Evolutionary conservation across 108 stramenopile species (phyloP).

Genomic region (Heterococcus sp.): DNA sequence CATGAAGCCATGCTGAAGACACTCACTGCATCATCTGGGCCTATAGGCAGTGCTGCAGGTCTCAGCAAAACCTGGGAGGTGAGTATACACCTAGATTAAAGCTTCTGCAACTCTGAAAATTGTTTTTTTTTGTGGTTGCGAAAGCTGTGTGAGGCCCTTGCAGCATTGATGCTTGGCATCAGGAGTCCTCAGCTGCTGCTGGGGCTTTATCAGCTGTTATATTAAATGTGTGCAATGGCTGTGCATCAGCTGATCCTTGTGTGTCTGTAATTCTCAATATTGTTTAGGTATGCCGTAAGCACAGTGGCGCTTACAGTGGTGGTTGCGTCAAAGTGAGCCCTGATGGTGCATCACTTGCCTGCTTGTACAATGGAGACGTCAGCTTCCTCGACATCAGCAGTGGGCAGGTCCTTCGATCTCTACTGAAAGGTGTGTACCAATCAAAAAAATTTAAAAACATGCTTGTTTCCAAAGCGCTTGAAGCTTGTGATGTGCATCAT

Average conservation of each 20-base stretch:
- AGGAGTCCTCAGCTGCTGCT: neutral
- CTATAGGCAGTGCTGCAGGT: neutral
- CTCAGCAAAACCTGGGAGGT: neutral
- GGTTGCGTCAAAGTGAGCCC: constrained; percentile 35
- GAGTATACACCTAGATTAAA: neutral
- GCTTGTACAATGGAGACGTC: constrained; percentile 30
- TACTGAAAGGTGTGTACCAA: neutral
- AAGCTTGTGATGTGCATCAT: neutral
- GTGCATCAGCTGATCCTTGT: neutral
- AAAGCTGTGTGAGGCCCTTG: too few species aligned
- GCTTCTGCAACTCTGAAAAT: neutral
- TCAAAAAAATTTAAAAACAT: neutral
- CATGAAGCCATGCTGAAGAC: too few species aligned
- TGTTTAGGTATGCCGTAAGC: neutral
- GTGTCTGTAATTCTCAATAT: neutral
- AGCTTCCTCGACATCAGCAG: constrained; percentile 32
- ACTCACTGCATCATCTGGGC: neutral
- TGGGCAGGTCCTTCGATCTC: constrained; percentile 7
- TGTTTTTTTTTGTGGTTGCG: too few species aligned
- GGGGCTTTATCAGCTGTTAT: neutral
- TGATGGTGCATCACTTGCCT: constrained; percentile 27
- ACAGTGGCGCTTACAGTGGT: constrained; percentile 10
- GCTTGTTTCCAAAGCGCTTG: neutral
- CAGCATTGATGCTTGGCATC: too few species aligned
- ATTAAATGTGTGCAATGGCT: neutral